Evolutionary conservation across 306 rosid genomes (phyloP).

Genomic region (Vigna nakashimae): DNA sequence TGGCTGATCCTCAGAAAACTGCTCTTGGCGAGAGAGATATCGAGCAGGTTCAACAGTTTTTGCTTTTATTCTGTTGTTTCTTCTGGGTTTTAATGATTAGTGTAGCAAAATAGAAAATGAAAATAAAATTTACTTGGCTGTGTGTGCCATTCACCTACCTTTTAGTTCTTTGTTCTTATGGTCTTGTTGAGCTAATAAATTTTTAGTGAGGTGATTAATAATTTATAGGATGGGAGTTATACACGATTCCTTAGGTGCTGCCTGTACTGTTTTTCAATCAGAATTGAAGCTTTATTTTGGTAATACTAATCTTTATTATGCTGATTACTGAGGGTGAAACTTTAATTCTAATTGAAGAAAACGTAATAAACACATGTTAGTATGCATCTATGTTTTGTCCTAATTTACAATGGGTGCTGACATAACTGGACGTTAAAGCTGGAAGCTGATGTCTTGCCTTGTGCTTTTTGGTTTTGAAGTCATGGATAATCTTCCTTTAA

Average conservation of each 20-base stretch:
- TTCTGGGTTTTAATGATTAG: neutral
- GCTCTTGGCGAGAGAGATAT: slow-evolving; percentile 73
- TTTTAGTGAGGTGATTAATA: slow-evolving; percentile 4
- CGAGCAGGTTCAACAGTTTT: slow-evolving; percentile 72
- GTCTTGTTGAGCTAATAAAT: neutral
- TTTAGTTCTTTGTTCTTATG: slow-evolving; percentile 10
- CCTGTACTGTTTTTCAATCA: neutral
- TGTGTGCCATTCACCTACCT: neutral
- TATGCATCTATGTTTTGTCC: neutral
- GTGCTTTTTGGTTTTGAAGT: slow-evolving; percentile 37
- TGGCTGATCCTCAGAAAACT: slow-evolving; percentile 84
- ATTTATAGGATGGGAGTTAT: neutral
- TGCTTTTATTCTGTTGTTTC: neutral
- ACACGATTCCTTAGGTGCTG: neutral
- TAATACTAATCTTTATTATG: neutral
- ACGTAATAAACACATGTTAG: neutral
- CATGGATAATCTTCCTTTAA: slow-evolving; percentile 33
- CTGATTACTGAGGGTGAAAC: neutral
- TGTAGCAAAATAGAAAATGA: neutral
- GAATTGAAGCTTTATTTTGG: neutral
- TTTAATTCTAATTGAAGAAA: neutral
- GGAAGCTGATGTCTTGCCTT: slow-evolving; percentile 36
- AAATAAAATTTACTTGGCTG: neutral
- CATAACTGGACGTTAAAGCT: slow-evolving; percentile 20
- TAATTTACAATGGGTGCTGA: slow-evolving; percentile 13